These are phyloP conservation scores for Pulveroboletus sp. DNA, from an alignment of 768 basidiomycete species.

Conservation along the genomic window DNA sequence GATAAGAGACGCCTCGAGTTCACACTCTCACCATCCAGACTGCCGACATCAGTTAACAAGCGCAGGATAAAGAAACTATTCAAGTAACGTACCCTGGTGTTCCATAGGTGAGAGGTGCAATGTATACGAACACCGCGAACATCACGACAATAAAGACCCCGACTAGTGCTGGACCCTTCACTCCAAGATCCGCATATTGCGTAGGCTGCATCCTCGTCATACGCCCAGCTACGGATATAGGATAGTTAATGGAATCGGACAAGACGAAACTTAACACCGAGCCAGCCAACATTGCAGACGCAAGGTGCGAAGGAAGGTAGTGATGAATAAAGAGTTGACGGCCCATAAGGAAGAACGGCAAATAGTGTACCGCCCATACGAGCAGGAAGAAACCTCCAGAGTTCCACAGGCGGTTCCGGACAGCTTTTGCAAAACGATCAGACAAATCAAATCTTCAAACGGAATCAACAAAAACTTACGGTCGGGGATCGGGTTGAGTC, in stretches of 20 bases:
- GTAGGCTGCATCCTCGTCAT: slow-evolving; percentile 48
- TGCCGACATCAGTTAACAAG: slow-evolving; percentile 30
- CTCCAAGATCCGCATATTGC: slow-evolving; percentile 69
- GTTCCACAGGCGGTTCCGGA: slow-evolving; percentile 92
- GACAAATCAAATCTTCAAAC: not conserved
- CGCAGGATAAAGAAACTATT: slow-evolving; percentile 2
- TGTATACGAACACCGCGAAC: slow-evolving; percentile 64
- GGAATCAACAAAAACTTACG: slow-evolving; percentile 46
- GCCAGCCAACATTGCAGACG: slow-evolving; percentile 88
- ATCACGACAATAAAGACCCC: slow-evolving; percentile 54
- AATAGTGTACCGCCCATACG: slow-evolving; percentile 93
- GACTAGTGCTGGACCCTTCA: slow-evolving; percentile 66
- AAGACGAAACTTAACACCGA: slow-evolving; percentile 86
- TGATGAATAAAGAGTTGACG: slow-evolving; percentile 97
- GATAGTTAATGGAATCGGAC: slow-evolving; percentile 88
- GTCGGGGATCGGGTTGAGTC: slow-evolving; percentile 79
- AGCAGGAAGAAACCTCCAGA: slow-evolving; percentile 93
- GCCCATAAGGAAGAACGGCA: slow-evolving; percentile 97
- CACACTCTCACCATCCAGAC: slow-evolving; percentile 81
- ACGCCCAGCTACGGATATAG: slow-evolving; percentile 73
- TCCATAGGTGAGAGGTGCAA: slow-evolving; percentile 92
- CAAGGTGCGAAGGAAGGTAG: slow-evolving; percentile 94
- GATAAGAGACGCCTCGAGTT: slow-evolving; percentile 77
- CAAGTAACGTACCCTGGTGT: slow-evolving; percentile 75
- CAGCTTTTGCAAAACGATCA: slow-evolving; percentile 46